These are phyloP conservation scores for Jasminum sambac DNA, from an alignment of 257 asterid species.

Conservation along the genomic window DNA sequence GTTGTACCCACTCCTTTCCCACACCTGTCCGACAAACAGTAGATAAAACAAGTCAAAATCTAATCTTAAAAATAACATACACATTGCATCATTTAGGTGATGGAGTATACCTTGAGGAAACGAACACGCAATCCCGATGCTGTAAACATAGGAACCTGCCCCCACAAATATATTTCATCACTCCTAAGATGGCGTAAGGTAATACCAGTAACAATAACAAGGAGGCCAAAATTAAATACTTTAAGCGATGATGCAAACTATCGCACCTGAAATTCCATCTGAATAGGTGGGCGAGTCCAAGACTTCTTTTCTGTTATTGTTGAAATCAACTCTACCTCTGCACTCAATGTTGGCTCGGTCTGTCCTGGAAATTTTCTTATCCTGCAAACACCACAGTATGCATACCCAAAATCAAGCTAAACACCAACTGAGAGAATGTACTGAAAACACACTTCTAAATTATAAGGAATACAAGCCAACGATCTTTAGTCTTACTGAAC, in stretches of 20 bases:
- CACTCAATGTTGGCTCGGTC: constrained; percentile 97
- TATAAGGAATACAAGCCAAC: neutral
- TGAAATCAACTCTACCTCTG: constrained; percentile 96
- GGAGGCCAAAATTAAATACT: neutral
- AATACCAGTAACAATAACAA: neutral
- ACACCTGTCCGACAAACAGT: constrained; percentile 58
- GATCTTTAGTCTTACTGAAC: too few relatives aligned
- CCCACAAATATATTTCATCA: neutral
- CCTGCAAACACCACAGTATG: constrained; percentile 48
- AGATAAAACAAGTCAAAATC: neutral
- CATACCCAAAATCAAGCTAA: neutral
- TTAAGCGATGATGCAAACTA: neutral
- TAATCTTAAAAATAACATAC: neutral
- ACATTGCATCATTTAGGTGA: neutral
- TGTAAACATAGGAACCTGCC: constrained; percentile 98
- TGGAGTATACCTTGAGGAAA: constrained; percentile 73
- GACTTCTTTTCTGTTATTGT: constrained; percentile 95
- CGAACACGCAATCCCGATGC: constrained; percentile 99
- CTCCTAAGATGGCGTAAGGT: neutral
- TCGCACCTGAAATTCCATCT: constrained; percentile 98
- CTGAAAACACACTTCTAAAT: neutral
- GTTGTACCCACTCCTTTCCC: constrained; percentile 99
- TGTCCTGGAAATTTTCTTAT: constrained; percentile 99
- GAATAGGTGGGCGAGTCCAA: constrained; percentile 99
- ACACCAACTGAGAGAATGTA: neutral